A percentile compares a stretch with the other conserved stretches of the same genome.
These are phyloP conservation scores for Pleurostoma richardsiae DNA, from an alignment of 2,329 filamentous ascomycete genomes.

Conservation along the genomic window DNA sequence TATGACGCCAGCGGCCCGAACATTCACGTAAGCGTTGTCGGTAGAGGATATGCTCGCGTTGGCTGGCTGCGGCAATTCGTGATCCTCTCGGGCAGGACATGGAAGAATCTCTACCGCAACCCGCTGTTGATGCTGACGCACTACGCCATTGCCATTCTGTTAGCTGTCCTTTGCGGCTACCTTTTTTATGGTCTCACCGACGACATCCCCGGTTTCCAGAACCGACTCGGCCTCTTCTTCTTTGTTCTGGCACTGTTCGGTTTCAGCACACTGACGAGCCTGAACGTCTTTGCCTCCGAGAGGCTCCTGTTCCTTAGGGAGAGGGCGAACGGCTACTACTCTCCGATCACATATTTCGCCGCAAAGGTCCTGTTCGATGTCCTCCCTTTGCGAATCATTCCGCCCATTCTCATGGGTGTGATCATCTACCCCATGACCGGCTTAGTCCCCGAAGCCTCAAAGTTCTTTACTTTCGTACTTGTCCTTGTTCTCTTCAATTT, in stretches of 20 bases:
- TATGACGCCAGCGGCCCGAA: slow-evolving; percentile 40
- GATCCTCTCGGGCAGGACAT: slow-evolving; percentile 86
- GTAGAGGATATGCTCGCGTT: slow-evolving; percentile 78
- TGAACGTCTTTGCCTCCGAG: slow-evolving; percentile 91
- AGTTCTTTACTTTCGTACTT: slow-evolving; percentile 88
- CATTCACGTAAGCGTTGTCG: slow-evolving; percentile 52
- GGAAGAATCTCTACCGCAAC: slow-evolving; percentile 96
- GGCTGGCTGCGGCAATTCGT: slow-evolving; percentile 77
- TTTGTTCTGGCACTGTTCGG: slow-evolving; percentile 94
- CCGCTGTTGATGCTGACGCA: slow-evolving; percentile 98
- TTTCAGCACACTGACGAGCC: slow-evolving; percentile 89
- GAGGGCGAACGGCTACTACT: slow-evolving; percentile 93
- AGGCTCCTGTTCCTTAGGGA: slow-evolving; percentile 88
- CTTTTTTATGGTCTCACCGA: slow-evolving; percentile 95
- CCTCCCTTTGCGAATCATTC: slow-evolving; percentile 86
- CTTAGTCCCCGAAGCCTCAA: slow-evolving; percentile 70
- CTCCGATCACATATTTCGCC: slow-evolving; percentile 87
- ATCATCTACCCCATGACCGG: slow-evolving; percentile 99
- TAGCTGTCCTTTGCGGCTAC: slow-evolving; percentile 91
- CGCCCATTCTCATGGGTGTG: slow-evolving; percentile 88
- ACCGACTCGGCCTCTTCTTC: slow-evolving; percentile 94
- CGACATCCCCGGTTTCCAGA: slow-evolving; percentile 96
- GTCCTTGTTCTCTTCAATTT: slow-evolving; percentile 95
- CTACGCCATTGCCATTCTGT: slow-evolving; percentile 91
- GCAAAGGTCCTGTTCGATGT: slow-evolving; percentile 99